phyloP scores from a whole-genome alignment of 2,329 filamentous ascomycete genomes.

The Pseudocercospora fijiensis region DNA sequence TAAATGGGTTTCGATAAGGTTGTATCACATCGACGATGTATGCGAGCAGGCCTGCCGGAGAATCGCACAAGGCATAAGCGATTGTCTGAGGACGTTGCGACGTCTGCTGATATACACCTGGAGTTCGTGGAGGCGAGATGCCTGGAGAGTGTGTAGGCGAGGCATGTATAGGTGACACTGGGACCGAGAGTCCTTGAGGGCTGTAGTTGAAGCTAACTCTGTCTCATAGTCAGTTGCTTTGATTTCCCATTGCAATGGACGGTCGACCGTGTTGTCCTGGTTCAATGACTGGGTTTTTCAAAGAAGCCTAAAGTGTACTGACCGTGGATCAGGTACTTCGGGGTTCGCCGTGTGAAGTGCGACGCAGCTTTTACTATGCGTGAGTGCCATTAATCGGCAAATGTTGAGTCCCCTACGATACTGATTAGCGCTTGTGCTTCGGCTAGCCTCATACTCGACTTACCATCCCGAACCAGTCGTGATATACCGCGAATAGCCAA shows the following conservation, averaged over 20 bases:
- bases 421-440: neutral
- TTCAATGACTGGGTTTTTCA: no score
- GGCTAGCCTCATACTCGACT: constrained; percentile 17
- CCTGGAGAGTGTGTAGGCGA: neutral
- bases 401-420: constrained; percentile 46
- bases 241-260: neutral
- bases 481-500: constrained; percentile 61
- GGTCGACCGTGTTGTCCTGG: neutral
- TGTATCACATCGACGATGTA: constrained; percentile 47
- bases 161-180: neutral
- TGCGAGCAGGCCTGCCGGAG: constrained; percentile 58
- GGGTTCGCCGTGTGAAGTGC: constrained; percentile 63
- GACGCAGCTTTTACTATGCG: constrained; percentile 53
- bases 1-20: constrained; percentile 11
- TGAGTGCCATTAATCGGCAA: constrained; percentile 49
- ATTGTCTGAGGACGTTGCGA: constrained; percentile 52
- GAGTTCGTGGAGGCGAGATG: constrained; percentile 24
- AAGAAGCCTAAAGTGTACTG: neutral
- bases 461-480: constrained; percentile 55
- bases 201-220: constrained; percentile 24
- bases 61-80: constrained; percentile 62
- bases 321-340: constrained; percentile 51
- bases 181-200: constrained; percentile 15
- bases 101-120: constrained; percentile 12
- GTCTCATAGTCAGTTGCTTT: constrained; percentile 2